Base-by-base conservation (phyloP, 2,329 filamentous ascomycete species). In the Rhinocladiella similis region DNA sequence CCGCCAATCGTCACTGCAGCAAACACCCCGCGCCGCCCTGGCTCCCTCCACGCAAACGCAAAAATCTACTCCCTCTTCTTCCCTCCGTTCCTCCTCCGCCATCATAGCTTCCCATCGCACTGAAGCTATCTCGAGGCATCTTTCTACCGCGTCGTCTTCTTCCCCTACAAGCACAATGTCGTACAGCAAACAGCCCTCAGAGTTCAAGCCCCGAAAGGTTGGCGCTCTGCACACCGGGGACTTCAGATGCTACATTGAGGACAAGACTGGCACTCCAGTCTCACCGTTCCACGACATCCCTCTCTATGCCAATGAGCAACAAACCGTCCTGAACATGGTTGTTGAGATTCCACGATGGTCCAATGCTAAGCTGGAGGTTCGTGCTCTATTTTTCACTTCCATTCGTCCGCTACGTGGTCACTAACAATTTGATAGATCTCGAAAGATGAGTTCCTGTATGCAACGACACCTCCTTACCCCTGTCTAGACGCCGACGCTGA, bases 281-380 rank as follows among this genome's bases (percentile, higher is more conserved):
- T 97, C 93, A 63, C 89, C 93, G 68, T 99, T 97, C 86, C 94
- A 99, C 83, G 94, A 99, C 75, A 91, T 99, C 67, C 94, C 94
- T 62, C 90, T 99, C 68, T 99, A 91, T 74, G 93, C 93, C 86
- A 96, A 99, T 76, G 83, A 89, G 78, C 89, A 96, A 82, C 86
- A 96, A 83, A 96, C 88, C 68, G 81, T 97, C 75, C 84, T 99
- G 72, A 99, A 99, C 88, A 99, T 99, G 94, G 76, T 99, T 65
- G 94, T 99, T 70, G 94, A 99, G 88, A 97, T 99, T 70, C 94
- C 94, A 71, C 88, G 94, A 81, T 99, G 94, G 94, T 96, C 93
- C 82, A 99, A 99, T 80, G 94, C 89, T 71, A 99, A 99, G 87
- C 90, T 95, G 78, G 94, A 99, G 89, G 93, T 96, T 76, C 67